Percentiles rank a stretch among this genome's conserved stretches.
These are phyloP conservation scores for Daedaleopsis nitida DNA, from an alignment of 768 basidiomycete species.

Conservation along the genomic window DNA sequence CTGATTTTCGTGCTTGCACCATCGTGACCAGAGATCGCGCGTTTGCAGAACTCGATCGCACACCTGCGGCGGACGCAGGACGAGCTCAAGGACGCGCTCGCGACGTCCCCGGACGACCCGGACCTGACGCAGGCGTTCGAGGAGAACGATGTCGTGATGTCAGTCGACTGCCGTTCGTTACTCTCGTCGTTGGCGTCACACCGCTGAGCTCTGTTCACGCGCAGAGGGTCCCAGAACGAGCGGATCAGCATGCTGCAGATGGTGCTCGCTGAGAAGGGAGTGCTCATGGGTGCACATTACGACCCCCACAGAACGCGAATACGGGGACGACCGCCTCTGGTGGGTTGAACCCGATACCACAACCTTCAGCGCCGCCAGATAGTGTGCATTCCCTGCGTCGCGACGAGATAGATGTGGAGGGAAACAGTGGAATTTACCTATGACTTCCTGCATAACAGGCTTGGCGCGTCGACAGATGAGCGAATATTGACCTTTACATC, in stretches of 20 bases:
- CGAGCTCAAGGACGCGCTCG: constrained; percentile 50
- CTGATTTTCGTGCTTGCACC: neutral
- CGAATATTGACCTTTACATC: too few species aligned
- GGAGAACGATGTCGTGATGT: constrained; percentile 80
- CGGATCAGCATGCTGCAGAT: constrained; percentile 66
- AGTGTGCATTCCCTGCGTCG: too few species aligned
- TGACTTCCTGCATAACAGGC: neutral
- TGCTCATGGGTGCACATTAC: constrained; percentile 50
- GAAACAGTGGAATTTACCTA: constrained; percentile 1
- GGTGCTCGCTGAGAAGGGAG: constrained; percentile 65
- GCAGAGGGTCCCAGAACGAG: constrained; percentile 78
- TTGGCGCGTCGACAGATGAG: too few species aligned
- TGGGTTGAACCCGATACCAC: neutral
- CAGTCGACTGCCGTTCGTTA: constrained; percentile 21
- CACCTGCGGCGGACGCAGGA: constrained; percentile 66
- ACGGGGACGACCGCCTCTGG: neutral
- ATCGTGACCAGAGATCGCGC: constrained; percentile 61
- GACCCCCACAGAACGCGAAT: constrained; percentile 9
- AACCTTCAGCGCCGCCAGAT: neutral
- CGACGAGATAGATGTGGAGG: neutral
- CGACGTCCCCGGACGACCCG: constrained; percentile 43
- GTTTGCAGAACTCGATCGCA: constrained; percentile 69
- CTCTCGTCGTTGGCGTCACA: neutral
- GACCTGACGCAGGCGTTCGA: constrained; percentile 62
- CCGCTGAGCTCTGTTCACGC: neutral